A percentile compares a stretch with the other conserved stretches of the same genome.
phyloP scores from a whole-genome alignment of 495 filamentous ascomycete genomes.

The Aspergillus panamensis region DNA sequence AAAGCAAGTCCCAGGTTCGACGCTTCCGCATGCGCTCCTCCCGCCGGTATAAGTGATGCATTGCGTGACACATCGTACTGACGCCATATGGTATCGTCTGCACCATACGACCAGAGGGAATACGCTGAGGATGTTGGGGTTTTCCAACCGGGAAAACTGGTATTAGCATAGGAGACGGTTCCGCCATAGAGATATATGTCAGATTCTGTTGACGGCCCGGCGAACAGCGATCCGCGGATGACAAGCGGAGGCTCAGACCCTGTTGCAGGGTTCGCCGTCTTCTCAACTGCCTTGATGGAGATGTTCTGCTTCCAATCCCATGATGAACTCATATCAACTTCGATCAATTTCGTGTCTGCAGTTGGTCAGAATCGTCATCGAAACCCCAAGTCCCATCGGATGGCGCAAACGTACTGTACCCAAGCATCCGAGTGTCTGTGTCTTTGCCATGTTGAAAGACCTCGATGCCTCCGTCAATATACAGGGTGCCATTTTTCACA shows the following conservation, averaged over 20 bases:
- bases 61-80: conserved; percentile 33
- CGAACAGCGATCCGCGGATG: conserved; percentile 34
- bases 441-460: conserved; percentile 23
- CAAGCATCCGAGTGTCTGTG: conserved; percentile 16
- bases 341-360: conserved; percentile 37
- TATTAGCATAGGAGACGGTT: conserved; percentile 31
- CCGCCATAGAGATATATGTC: conserved; percentile 32
- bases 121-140: conserved; percentile 24
- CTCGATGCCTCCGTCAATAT: conserved; percentile 38
- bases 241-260: conserved; percentile 27
- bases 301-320: conserved; percentile 46
- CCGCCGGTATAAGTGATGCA: conserved; percentile 30
- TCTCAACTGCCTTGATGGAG: conserved; percentile 29
- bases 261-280: conserved; percentile 25
- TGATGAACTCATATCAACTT: conserved; percentile 32
- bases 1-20: conserved; percentile 35
- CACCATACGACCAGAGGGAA: conserved; percentile 28
- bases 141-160: conserved; percentile 31
- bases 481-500: conserved; percentile 36
- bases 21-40: conserved; percentile 36
- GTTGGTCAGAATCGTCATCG: conserved; percentile 4
- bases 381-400: not conserved
- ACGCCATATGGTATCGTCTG: conserved; percentile 24
- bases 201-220: conserved; percentile 26
- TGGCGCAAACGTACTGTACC: conserved; percentile 21